Base-by-base conservation (phyloP, 768 basidiomycete genomes). In the Lepiota brunneoincarnata region DNA sequence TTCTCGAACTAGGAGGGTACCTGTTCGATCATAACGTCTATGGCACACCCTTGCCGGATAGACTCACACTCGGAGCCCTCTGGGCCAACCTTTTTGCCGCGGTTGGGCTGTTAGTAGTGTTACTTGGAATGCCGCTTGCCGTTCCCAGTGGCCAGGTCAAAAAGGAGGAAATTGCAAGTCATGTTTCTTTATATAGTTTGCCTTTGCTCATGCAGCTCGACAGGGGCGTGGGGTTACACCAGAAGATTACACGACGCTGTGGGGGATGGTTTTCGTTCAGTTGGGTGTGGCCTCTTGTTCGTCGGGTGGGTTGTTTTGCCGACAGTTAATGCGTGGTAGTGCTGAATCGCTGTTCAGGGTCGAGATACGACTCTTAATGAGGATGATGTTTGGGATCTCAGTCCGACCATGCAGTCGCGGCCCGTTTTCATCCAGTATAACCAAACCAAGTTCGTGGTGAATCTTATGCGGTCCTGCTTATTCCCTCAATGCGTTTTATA, bases 191-290 rank as follows among this genome's bases (percentile, higher is more conserved):
- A 41, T 28, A 34, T 36, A 17, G 35, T 14, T n/a, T 39, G 34
- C 21, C 9, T 20, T 2, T 17, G 43, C 43, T 57, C 21, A 37
- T 50, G 26, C 49, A 24, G 3, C 39, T 37, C 23, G 34, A 4
- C 37, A 86, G 84, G 84, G 83, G 6, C 63, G 63, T 15, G 68
- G 75, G 3, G 68, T 85, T n/a, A 79, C 82, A 2, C 87, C 84
- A 0, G 91, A 93, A 63, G 90, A 92, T 59, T 91, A 91, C 62
- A 83, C 85, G 0, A 72, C 83, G 1, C 74, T 93, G 12, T 81
- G 79, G 71, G n/a, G 78, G 79, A 37, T 91, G 90, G 90, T 68
- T 82, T 0, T 81, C 86, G 1, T 91, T 90, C 60, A 70, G 63
- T 34, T 92, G 90, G 88, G 73, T 91, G 26, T 76, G 81, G 41